Evolutionary conservation across 768 basidiomycete genomes (phyloP).

Genomic region (Boletus vinaceobasis): DNA sequence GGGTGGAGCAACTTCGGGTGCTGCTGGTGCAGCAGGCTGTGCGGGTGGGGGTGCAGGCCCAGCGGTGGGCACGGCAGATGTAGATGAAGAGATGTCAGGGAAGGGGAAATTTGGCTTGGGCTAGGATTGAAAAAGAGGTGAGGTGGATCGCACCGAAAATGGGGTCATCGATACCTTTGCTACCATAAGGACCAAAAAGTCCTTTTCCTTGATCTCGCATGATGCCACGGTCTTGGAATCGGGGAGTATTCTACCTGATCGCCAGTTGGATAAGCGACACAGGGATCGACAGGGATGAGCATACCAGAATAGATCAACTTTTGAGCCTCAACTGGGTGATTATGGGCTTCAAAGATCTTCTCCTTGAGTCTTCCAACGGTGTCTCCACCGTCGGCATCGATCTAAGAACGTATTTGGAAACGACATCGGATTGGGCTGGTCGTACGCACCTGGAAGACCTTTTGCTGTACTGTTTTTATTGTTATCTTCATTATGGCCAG

Average conservation of each 20-base stretch:
- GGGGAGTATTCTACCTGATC: slow-evolving; percentile 81
- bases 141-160: background rate
- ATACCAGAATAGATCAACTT: slow-evolving; percentile 95
- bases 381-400: slow-evolving; percentile 74
- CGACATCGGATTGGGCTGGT: background rate
- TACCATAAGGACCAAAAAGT: slow-evolving; percentile 99
- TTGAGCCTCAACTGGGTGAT: slow-evolving; percentile 69
- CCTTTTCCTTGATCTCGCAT: slow-evolving; percentile 95
- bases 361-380: slow-evolving; percentile 77
- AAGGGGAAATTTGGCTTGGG: slow-evolving; percentile 48
- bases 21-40: slow-evolving; percentile 26
- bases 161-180: slow-evolving; percentile 63
- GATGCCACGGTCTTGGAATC: slow-evolving; percentile 87
- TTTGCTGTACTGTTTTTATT: slow-evolving; percentile 92
- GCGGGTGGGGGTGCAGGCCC: slow-evolving; percentile 13
- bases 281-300: slow-evolving; percentile 17
- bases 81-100: slow-evolving; percentile 21
- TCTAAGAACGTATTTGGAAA: slow-evolving; percentile 34
- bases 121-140: slow-evolving; percentile 31
- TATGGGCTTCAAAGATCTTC: slow-evolving; percentile 76
- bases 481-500: slow-evolving; percentile 79
- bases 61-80: slow-evolving; percentile 10
- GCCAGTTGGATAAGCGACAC: background rate
- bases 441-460: slow-evolving; percentile 71
- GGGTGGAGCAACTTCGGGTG: slow-evolving; percentile 32